Base-by-base conservation (phyloP, 176 grass and related monocot species). In the Panicum miliaceum region DNA sequence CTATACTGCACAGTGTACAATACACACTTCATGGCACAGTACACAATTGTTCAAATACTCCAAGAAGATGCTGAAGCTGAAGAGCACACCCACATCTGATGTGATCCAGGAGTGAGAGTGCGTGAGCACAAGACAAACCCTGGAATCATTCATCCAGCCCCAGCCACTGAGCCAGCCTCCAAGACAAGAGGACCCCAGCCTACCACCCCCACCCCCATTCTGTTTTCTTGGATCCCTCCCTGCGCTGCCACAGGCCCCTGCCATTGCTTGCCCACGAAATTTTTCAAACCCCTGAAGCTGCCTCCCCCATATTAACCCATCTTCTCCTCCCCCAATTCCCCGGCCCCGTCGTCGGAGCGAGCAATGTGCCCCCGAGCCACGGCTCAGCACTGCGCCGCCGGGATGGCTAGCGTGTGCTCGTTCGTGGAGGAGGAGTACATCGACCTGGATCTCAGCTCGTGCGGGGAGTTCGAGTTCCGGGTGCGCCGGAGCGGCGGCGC, bases 371-470 rank as follows among this genome's bases (percentile, higher is more conserved):
- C 74, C 3, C 68, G 89, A 87, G 84, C 80, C 20, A 81, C 71
- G 71, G 71, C 14, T 15, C 83, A 82, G 23, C 68, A 83, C 80
- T 32, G 48, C 70, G 84, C 66, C 88, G 73, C 41, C 26, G 66
- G 79, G 35, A 84, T 90, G 89, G 51, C 79, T 2, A 51, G 66
- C 5, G 89, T 75, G 32, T 81, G 32, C 15, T 83, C 59, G 66
- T 90, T 90, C 19, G 67, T 42, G 19, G 91, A 93, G 64, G 91
- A 93, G 75, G 91, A 90, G 20, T 94, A 86, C 89, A 91, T 94
- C 77, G 92, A 94, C 86, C 84, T 94, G 80, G 89, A 94, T 84
- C 72, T 94, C 86, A 89, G 81, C 40, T 89, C 89, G 12, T 72
- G 81, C 47, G 76, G 64, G 20, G 89, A 89, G 57, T 65, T 87